Conservation (phyloP, 768 basidiomycete species). For the Pholiota molesta region DNA sequence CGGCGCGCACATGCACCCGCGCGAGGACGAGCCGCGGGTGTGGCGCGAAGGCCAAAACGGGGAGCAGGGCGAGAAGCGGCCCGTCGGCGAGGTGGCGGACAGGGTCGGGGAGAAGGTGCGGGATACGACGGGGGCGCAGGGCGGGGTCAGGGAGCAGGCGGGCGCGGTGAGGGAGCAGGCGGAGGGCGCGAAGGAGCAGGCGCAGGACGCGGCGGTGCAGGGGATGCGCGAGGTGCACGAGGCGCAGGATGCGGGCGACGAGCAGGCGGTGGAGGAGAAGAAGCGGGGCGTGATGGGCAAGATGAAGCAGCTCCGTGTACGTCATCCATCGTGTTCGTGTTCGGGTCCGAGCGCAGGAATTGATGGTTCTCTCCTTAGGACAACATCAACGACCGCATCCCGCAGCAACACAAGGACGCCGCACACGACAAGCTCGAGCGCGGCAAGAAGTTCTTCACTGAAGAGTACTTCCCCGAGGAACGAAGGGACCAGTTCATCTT, state of each 20-base stretch:
- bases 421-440: conserved; percentile 57
- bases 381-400: conserved; percentile 51
- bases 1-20: conserved; percentile 48
- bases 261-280: conserved; percentile 27
- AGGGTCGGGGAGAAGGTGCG: conserved; percentile 17
- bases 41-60: conserved; percentile 38
- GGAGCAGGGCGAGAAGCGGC: conserved; percentile 35
- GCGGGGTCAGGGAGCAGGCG: neutral
- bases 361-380: conserved; percentile 17
- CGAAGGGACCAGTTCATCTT: conserved; percentile 92
- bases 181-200: conserved; percentile 13
- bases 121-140: neutral
- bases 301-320: conserved; percentile 39
- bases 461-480: conserved; percentile 90
- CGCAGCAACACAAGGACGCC: conserved; percentile 67
- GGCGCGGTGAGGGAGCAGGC: neutral
- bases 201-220: conserved; percentile 5
- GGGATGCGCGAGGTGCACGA: neutral
- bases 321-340: conserved; percentile 49
- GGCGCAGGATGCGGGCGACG: conserved; percentile 1
- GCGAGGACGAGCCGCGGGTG: conserved; percentile 40
- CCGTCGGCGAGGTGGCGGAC: conserved; percentile 25
- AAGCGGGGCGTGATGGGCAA: conserved; percentile 36
- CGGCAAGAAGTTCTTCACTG: conserved; percentile 67
- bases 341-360: conserved; percentile 16